These are phyloP conservation scores for Vitis rupestris DNA, from an alignment of 164 flowering plant species.

Conservation along the genomic window DNA sequence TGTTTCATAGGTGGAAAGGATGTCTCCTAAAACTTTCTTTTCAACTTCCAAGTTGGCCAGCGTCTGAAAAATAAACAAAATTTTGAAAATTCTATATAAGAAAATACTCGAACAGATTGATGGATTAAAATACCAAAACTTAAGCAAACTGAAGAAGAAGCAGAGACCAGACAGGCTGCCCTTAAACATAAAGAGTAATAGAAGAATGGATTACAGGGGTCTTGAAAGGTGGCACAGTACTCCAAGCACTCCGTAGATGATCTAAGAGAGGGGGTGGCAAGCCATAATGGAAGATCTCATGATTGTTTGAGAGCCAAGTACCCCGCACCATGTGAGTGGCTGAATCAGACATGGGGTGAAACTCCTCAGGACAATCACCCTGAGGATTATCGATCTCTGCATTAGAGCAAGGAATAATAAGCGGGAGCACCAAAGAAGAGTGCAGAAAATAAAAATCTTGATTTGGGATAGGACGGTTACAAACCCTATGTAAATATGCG, in stretches of 20 bases:
- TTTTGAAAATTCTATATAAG: background rate
- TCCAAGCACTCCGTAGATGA: conserved; percentile 44
- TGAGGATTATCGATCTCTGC: conserved; percentile 53
- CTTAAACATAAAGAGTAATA: background rate
- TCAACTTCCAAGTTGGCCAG: conserved; percentile 51
- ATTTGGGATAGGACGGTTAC: too few relatives aligned
- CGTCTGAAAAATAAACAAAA: conserved; percentile 17
- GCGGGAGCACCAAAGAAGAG: too few relatives aligned
- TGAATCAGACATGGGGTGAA: conserved; percentile 29
- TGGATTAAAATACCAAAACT: background rate
- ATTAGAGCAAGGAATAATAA: conserved; percentile 8
- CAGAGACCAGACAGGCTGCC: too few relatives aligned
- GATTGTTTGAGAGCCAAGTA: conserved; percentile 70
- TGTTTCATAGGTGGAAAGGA: conserved; percentile 46
- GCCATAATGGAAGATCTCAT: conserved; percentile 63
- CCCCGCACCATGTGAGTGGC: conserved; percentile 85
- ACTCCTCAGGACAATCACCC: conserved; percentile 26
- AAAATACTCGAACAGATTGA: background rate
- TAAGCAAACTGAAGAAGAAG: too few relatives aligned
- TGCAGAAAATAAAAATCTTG: too few relatives aligned
- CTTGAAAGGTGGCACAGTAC: conserved; percentile 18
- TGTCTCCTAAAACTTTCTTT: conserved; percentile 46
- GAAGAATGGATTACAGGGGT: conserved; percentile 33
- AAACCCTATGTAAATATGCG: too few relatives aligned
- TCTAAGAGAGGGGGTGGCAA: conserved; percentile 71